A percentile compares a stretch with the other conserved stretches of the same genome.
Evolutionary conservation across 306 rosid species (phyloP).

Genomic region (Erythrophleum fordii): DNA sequence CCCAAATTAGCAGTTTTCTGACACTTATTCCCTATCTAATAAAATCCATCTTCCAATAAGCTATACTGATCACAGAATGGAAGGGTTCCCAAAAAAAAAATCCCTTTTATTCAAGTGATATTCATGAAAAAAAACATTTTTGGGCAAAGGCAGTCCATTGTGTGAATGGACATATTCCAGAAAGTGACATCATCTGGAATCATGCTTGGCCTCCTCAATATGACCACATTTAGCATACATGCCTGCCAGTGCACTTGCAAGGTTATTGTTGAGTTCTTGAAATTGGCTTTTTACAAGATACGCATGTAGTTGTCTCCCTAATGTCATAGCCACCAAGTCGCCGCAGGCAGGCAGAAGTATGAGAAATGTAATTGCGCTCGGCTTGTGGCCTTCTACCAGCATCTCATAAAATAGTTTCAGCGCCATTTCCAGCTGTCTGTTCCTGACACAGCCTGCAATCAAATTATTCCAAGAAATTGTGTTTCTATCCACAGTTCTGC

Average conservation of each 20-base stretch:
- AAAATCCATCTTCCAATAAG: background rate
- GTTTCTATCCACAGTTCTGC: conserved; percentile 15
- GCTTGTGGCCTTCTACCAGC: background rate
- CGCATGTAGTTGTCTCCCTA: conserved; percentile 1
- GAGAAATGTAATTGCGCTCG: conserved; percentile 3
- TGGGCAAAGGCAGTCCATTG: background rate
- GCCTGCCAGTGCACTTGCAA: background rate
- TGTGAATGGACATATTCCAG: background rate
- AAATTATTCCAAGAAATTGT: conserved; percentile 16
- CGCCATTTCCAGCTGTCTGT: background rate
- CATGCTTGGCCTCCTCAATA: background rate
- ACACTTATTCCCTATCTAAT: background rate
- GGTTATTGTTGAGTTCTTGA: background rate
- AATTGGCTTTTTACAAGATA: background rate
- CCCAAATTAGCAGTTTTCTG: background rate
- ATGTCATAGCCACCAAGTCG: background rate
- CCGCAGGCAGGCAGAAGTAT: conserved; percentile 6
- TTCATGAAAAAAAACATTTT: background rate
- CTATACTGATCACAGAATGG: background rate
- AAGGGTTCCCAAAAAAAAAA: background rate
- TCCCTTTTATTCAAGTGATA: background rate
- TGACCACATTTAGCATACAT: background rate
- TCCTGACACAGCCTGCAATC: background rate
- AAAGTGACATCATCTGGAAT: background rate
- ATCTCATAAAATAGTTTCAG: background rate